Evolutionary conservation across 2,329 filamentous ascomycete species (phyloP), one percentile per base, ranked within the genome.

Genomic region (Aspergillus aculeatinus): DNA sequence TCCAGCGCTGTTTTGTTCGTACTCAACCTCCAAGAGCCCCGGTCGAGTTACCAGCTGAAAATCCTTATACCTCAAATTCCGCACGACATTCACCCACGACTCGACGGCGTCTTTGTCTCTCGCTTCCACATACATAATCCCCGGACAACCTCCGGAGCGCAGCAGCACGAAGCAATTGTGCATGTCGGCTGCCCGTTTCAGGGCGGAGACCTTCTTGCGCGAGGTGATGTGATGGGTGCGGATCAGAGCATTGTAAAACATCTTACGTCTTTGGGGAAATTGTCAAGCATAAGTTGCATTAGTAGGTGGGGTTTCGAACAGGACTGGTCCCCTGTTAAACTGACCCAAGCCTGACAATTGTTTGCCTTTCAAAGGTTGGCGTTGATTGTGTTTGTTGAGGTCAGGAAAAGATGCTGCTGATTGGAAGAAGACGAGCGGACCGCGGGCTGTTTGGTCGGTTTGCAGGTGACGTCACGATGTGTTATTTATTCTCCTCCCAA

Each of bases 161-260:
- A 91, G 78, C 3, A 92, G 77, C 1, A 89, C 85, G 64, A 84
- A 88, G 54, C 87, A 83, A 58, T 86, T 77, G 65, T 84, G 79
- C 51, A 83, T 79, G 33, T 84, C 80, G 6, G 88, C 86, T 3
- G 85, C 83, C 2, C 87, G 86, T 72, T 89, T 88, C 23, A 93
- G 81, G 58, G 81, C 80, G 27, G 81, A 77, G 49, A 88, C 82
- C 70, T 93, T 93, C 72, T 91, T 92, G 64, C 89, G 87, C 0
- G 88, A 92, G 4, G 89, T 92, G 70, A 93, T 92, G 73, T 93
- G 90, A 67, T 93, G 90, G 0, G 90, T 93, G 55, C 89, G 85
- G 61, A 93, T 90, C 50, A 93, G 79, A 31, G 88, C 84, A 70
- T 85, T 83, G 69, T 76, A 82, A 39, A 69, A 65, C 65, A 69